A percentile compares a stretch with the other conserved stretches of the same genome.
These are phyloP conservation scores for Boletus pseudo-olivaceus DNA, from an alignment of 768 basidiomycete species.

Conservation along the genomic window DNA sequence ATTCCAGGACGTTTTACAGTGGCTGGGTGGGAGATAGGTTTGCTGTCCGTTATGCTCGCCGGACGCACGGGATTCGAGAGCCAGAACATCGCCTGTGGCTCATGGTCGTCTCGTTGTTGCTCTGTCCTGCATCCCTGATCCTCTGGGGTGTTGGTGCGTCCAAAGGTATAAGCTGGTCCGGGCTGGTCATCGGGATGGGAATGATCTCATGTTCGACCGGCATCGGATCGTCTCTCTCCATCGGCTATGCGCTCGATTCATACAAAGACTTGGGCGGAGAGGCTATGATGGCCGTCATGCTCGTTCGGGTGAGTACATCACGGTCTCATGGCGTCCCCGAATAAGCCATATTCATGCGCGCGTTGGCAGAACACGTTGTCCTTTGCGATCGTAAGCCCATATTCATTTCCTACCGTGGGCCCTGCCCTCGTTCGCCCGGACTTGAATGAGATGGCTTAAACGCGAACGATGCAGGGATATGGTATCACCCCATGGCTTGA, in stretches of 20 bases:
- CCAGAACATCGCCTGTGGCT: slow-evolving; percentile 25
- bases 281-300: slow-evolving; percentile 17
- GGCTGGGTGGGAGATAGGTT: slow-evolving; percentile 21
- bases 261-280: slow-evolving; percentile 20
- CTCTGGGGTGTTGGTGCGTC: slow-evolving; percentile 22
- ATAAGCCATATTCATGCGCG: background rate
- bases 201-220: slow-evolving; percentile 22
- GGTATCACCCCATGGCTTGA: slow-evolving; percentile 21
- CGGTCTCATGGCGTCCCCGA: background rate
- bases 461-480: slow-evolving; percentile 11
- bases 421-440: no score
- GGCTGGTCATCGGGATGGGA: slow-evolving; percentile 19
- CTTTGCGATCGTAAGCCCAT: slow-evolving; percentile 14
- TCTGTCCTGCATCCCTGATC: slow-evolving; percentile 18
- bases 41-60: slow-evolving; percentile 18
- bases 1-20: slow-evolving; percentile 14
- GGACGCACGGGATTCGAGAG: slow-evolving; percentile 14
- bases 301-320: slow-evolving; percentile 14
- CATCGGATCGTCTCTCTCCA: slow-evolving; percentile 17
- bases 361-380: slow-evolving; percentile 13
- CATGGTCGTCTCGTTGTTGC: slow-evolving; percentile 17
- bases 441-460: background rate
- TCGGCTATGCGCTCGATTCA: slow-evolving; percentile 19
- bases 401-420: background rate
- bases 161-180: slow-evolving; percentile 12